These are phyloP conservation scores for Silene coronaria DNA, from an alignment of 179 eudicot genomes.

Conservation along the genomic window DNA sequence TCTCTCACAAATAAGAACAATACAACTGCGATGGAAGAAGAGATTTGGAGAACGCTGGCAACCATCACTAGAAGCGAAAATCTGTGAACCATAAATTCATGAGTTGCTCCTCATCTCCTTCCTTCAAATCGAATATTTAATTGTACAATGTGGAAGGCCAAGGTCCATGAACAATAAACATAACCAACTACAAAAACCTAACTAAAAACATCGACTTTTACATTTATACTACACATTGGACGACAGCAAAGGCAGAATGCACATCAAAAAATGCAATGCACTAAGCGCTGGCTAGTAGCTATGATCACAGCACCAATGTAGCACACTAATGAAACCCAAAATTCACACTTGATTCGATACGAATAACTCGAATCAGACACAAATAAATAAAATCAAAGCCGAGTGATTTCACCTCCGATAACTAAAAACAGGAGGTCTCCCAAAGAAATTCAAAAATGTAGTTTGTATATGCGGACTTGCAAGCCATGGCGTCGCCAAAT, in stretches of 20 bases:
- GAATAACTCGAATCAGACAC: neutral
- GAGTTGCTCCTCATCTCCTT: neutral
- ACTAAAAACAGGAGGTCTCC: constrained; percentile 57
- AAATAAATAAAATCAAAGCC: neutral
- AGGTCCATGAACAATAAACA: neutral
- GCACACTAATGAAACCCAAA: neutral
- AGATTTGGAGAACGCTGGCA: neutral
- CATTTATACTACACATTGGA: too few species aligned
- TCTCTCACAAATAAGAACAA: neutral
- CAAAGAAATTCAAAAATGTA: constrained; percentile 61
- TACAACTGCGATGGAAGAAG: neutral
- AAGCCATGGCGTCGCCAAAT: constrained; percentile 85
- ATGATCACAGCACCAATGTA: neutral
- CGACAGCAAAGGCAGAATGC: neutral
- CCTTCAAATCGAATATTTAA: neutral
- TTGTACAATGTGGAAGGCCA: neutral
- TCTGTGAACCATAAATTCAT: neutral
- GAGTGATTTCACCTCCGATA: constrained; percentile 48
- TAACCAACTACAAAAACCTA: neutral
- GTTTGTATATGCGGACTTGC: constrained; percentile 93
- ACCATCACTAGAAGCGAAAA: neutral
- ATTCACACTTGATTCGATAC: neutral
- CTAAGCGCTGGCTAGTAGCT: too few species aligned
- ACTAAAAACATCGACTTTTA: too few species aligned
- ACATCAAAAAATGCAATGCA: neutral